These are phyloP conservation scores for Talaromyces ruber DNA, from an alignment of 495 filamentous ascomycete genomes.

Conservation along the genomic window DNA sequence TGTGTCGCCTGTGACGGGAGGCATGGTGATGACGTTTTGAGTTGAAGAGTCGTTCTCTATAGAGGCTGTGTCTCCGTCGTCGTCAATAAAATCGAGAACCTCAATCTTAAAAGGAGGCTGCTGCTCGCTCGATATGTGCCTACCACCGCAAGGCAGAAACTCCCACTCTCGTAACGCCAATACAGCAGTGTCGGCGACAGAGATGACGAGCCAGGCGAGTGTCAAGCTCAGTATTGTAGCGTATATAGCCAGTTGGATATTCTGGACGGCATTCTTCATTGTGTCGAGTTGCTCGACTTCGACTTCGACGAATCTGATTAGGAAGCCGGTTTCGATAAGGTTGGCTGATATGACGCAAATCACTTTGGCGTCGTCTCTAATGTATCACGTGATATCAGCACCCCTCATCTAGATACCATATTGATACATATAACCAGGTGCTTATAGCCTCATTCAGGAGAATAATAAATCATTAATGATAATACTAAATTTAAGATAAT, in stretches of 20 bases:
- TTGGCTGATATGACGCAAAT: constrained; percentile 7
- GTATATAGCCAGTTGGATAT: constrained; percentile 3
- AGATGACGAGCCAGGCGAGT: background rate
- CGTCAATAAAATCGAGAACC: background rate
- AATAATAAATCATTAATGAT: background rate
- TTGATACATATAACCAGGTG: background rate
- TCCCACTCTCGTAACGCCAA: background rate
- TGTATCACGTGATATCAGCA: background rate
- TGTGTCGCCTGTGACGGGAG: constrained; percentile 18
- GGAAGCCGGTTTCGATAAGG: background rate
- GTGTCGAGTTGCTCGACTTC: background rate
- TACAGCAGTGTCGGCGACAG: constrained; percentile 2
- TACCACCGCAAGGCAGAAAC: background rate
- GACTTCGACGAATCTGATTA: background rate
- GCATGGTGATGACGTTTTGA: constrained; percentile 30
- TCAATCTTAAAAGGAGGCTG: background rate
- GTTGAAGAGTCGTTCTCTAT: constrained; percentile 4
- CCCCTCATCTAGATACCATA: background rate
- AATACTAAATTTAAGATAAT: background rate
- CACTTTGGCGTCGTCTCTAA: background rate
- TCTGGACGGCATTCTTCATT: constrained; percentile 2
- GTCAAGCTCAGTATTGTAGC: constrained; percentile 1
- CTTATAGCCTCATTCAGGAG: too few relatives aligned
- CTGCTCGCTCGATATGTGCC: constrained; percentile 21
- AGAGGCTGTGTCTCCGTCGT: constrained; percentile 10